Evolutionary conservation across 257 asterid genomes (phyloP).

Genomic region (Jacaranda copaia): DNA sequence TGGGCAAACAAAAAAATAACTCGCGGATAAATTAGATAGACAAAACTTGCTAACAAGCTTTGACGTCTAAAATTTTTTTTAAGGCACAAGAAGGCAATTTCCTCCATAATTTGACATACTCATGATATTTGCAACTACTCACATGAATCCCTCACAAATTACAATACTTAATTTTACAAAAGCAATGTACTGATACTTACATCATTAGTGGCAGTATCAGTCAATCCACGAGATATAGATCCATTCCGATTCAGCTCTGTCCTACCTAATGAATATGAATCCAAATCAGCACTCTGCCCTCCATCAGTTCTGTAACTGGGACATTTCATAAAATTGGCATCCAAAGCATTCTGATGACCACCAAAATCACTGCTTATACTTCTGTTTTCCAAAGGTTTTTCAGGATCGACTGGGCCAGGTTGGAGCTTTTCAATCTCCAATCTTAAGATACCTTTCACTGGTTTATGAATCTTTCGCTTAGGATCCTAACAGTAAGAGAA

Average conservation of each 20-base stretch:
- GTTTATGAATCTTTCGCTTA: constrained; percentile 94
- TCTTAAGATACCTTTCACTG: constrained; percentile 88
- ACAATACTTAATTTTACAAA: constrained; percentile 21
- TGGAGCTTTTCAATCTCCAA: constrained; percentile 97
- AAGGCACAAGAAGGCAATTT: constrained; percentile 15
- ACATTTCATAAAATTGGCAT: constrained; percentile 47
- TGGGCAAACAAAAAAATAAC: constrained; percentile 12
- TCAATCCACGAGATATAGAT: constrained; percentile 59
- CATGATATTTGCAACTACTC: constrained; percentile 25
- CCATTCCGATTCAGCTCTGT: constrained; percentile 74
- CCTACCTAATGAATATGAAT: constrained; percentile 58
- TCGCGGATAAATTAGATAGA: background rate
- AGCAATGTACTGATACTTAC: constrained; percentile 54
- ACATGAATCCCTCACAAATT: constrained; percentile 28
- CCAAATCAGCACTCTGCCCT: constrained; percentile 48
- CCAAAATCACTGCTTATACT: constrained; percentile 56
- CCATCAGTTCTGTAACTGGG: constrained; percentile 59
- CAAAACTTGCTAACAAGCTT: constrained; percentile 5
- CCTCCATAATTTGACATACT: constrained; percentile 3
- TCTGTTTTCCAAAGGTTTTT: constrained; percentile 63
- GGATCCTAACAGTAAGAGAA: constrained; percentile 74
- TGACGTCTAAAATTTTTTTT: background rate
- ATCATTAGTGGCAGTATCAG: constrained; percentile 60
- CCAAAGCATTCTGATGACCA: constrained; percentile 56
- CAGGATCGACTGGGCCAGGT: constrained; percentile 65